Evolutionary conservation across 495 filamentous ascomycete species (phyloP).

Genomic region (Trichoderma virens): DNA sequence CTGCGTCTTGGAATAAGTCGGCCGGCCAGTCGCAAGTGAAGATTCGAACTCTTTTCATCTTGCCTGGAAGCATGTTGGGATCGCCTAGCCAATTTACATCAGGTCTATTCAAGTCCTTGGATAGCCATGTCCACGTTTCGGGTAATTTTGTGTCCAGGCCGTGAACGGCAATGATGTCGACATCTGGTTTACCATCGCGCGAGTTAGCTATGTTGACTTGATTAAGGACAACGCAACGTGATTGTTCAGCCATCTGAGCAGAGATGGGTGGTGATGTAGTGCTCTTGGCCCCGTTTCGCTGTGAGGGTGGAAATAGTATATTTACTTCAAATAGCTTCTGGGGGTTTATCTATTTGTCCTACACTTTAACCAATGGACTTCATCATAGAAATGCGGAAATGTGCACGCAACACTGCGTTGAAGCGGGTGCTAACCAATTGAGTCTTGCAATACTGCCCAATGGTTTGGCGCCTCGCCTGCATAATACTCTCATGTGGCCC

Average conservation of each 20-base stretch:
- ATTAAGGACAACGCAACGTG: neutral
- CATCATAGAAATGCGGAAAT: too few species aligned
- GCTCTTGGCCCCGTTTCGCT: too few species aligned
- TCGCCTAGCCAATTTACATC: slow-evolving; percentile 21
- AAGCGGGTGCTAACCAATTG: too few species aligned
- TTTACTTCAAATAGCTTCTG: too few species aligned
- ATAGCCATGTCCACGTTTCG: slow-evolving; percentile 21
- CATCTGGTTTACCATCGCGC: slow-evolving; percentile 13
- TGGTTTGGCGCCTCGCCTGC: too few species aligned
- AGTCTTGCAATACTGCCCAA: too few species aligned
- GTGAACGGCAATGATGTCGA: slow-evolving; percentile 26
- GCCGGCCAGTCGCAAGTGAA: slow-evolving; percentile 26
- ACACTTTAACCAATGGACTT: too few species aligned
- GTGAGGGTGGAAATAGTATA: too few species aligned
- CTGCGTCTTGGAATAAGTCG: slow-evolving; percentile 19
- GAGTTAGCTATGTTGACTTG: neutral
- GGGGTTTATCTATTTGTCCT: too few species aligned
- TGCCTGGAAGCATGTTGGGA: slow-evolving; percentile 18
- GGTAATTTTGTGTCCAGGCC: slow-evolving; percentile 22
- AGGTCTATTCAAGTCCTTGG: neutral
- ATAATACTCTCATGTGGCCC: too few species aligned
- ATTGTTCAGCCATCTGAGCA: neutral
- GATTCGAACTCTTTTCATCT: slow-evolving; percentile 17
- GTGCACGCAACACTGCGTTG: too few species aligned
- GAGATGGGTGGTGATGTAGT: neutral